phyloP scores from a whole-genome alignment of 495 filamentous ascomycete genomes.

The Thermothielavioides terrestris region DNA sequence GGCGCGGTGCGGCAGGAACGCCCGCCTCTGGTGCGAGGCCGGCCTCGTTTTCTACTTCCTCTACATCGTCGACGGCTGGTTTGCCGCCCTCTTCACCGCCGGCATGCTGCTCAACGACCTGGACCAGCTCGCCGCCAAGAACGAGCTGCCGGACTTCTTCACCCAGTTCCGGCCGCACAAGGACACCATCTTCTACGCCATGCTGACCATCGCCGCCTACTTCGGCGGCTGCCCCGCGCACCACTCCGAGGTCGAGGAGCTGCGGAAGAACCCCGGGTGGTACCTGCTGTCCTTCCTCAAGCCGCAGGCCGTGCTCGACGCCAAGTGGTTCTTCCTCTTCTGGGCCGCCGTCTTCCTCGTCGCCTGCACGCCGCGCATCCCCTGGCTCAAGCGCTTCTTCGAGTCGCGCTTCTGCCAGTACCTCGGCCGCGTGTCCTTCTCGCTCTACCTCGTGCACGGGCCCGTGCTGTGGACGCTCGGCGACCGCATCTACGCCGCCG shows the following conservation, averaged over 20 bases:
- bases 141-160: slow-evolving; percentile 34
- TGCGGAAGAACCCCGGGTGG: slow-evolving; percentile 37
- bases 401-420: slow-evolving; percentile 53
- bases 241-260: slow-evolving; percentile 22
- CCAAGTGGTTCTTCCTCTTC: slow-evolving; percentile 40
- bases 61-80: slow-evolving; percentile 41
- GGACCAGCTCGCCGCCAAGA: slow-evolving; percentile 34
- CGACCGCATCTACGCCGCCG: slow-evolving; percentile 42
- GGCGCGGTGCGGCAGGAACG: slow-evolving; percentile 24
- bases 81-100: slow-evolving; percentile 35
- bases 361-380: slow-evolving; percentile 36
- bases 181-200: slow-evolving; percentile 34
- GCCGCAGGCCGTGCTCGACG: slow-evolving; percentile 44
- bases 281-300: slow-evolving; percentile 39
- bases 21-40: slow-evolving; percentile 27
- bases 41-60: slow-evolving; percentile 33
- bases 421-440: slow-evolving; percentile 54
- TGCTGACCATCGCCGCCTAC: slow-evolving; percentile 35
- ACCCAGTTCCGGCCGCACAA: slow-evolving; percentile 32
- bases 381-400: slow-evolving; percentile 46
- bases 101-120: slow-evolving; percentile 45
- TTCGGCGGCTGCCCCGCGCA: slow-evolving; percentile 42
- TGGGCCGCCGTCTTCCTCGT: slow-evolving; percentile 50
- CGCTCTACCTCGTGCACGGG: slow-evolving; percentile 58
- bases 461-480: slow-evolving; percentile 43